A percentile compares a stretch with the other conserved stretches of the same genome.
Conservation (phyloP, 2,329 filamentous ascomycete genomes). For the Colletotrichum sp. region DNA sequence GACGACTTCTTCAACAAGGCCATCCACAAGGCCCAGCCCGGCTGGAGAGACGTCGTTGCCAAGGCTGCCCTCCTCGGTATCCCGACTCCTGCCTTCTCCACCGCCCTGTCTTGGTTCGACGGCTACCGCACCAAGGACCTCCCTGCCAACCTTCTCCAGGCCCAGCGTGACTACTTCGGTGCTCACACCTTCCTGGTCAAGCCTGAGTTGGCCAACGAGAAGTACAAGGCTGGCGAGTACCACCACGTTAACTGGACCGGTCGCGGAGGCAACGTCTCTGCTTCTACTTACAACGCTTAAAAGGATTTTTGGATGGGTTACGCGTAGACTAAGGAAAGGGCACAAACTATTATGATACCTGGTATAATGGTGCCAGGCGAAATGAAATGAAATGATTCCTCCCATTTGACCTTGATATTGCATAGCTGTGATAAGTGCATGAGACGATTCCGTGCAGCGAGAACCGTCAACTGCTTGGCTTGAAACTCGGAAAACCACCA, state of each 20-base stretch:
- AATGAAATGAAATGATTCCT: slow-evolving; percentile 14
- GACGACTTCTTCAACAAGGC: slow-evolving; percentile 99
- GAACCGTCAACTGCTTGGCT: neutral
- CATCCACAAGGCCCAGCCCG: slow-evolving; percentile 93
- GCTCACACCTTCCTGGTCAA: slow-evolving; percentile 90
- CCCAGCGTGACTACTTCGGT: slow-evolving; percentile 99
- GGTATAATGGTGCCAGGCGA: slow-evolving; percentile 20
- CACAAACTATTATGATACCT: slow-evolving; percentile 13
- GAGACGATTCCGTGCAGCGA: rapidly evolving
- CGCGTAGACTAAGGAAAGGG: slow-evolving; percentile 16
- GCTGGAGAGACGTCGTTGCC: slow-evolving; percentile 90
- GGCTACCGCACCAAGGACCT: slow-evolving; percentile 97
- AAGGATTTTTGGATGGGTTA: slow-evolving; percentile 14
- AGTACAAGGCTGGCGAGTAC: slow-evolving; percentile 85
- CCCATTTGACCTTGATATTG: neutral
- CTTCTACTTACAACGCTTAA: slow-evolving; percentile 97
- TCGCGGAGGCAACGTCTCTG: slow-evolving; percentile 94
- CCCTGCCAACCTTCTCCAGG: slow-evolving; percentile 97
- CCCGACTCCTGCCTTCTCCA: slow-evolving; percentile 94
- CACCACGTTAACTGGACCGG: slow-evolving; percentile 99
- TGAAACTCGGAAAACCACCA: neutral
- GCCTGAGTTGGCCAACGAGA: slow-evolving; percentile 76
- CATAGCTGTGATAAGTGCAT: rapidly evolving
- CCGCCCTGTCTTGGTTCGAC: slow-evolving; percentile 97
- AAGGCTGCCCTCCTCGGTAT: slow-evolving; percentile 95